Conservation (phyloP, 495 filamentous ascomycete genomes). For the Annulohypoxylon bovei region DNA sequence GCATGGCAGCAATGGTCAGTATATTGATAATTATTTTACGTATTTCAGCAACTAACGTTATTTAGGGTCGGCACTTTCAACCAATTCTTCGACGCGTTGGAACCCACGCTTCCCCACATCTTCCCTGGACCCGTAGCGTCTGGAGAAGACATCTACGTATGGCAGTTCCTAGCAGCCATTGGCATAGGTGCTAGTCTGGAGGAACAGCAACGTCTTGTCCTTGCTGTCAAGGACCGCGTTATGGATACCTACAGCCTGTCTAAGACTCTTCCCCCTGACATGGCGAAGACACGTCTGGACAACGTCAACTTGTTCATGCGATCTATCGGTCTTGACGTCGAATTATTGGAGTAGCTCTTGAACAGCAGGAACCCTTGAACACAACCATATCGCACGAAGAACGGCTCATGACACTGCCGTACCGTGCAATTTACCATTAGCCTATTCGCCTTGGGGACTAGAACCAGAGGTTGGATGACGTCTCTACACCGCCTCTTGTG, state of each 20-base stretch:
- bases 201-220: slow-evolving; percentile 91
- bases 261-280: slow-evolving; percentile 86
- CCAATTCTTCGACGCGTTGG: slow-evolving; percentile 83
- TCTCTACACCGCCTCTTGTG: neutral
- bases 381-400: slow-evolving; percentile 51
- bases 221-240: slow-evolving; percentile 97
- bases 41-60: slow-evolving; percentile 21
- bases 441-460: neutral
- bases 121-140: slow-evolving; percentile 87
- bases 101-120: slow-evolving; percentile 80
- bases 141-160: slow-evolving; percentile 91
- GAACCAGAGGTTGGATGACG: slow-evolving; percentile 9
- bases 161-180: slow-evolving; percentile 95
- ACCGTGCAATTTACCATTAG: neutral
- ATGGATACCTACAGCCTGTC: slow-evolving; percentile 92
- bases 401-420: neutral
- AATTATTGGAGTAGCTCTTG: slow-evolving; percentile 70
- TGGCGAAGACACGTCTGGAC: slow-evolving; percentile 79
- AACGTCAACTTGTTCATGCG: slow-evolving; percentile 99
- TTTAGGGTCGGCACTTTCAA: slow-evolving; percentile 74
- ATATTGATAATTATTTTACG: neutral
- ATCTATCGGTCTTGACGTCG: slow-evolving; percentile 96
- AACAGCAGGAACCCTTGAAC: slow-evolving; percentile 4
- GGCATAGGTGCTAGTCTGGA: slow-evolving; percentile 91
- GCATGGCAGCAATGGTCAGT: slow-evolving; percentile 85